Evolutionary conservation across 2,329 filamentous ascomycete genomes (phyloP).

Genomic region (Thermochaetoides dissita): DNA sequence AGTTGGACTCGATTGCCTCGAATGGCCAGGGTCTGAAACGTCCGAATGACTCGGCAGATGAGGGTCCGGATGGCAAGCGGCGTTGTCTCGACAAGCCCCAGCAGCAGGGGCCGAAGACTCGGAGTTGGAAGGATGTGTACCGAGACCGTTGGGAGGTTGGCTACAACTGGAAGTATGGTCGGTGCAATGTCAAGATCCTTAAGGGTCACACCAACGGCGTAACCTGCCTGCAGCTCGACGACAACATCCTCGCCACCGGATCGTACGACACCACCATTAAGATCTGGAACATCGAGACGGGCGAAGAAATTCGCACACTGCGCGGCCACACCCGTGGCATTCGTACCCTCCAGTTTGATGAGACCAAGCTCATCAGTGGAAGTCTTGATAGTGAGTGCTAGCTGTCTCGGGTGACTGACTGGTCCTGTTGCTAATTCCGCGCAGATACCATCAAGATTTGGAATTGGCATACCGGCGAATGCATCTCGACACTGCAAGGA

Average conservation of each 20-base stretch:
- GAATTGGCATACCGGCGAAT: conserved; percentile 90
- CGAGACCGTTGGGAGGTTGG: conserved; percentile 86
- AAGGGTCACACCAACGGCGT: conserved; percentile 78
- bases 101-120: conserved; percentile 31
- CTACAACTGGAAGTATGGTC: conserved; percentile 92
- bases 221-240: conserved; percentile 56
- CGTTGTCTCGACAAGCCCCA: conserved; percentile 16
- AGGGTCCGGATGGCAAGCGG: conserved; percentile 21
- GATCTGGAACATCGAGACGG: conserved; percentile 58
- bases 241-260: conserved; percentile 81
- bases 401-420: background rate
- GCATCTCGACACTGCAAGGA: conserved; percentile 64
- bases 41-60: conserved; percentile 17
- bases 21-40: conserved; percentile 20
- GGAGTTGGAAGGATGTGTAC: conserved; percentile 96
- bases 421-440: conserved; percentile 5
- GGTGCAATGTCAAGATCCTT: conserved; percentile 72
- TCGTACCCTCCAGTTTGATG: conserved; percentile 82
- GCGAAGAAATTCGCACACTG: conserved; percentile 73
- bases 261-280: conserved; percentile 93
- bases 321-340: conserved; percentile 71
- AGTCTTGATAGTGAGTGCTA: conserved; percentile 54
- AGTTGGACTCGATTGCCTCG: conserved; percentile 15
- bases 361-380: conserved; percentile 59
- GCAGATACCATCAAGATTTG: conserved; percentile 82